phyloP scores from a whole-genome alignment of 495 filamentous ascomycete genomes.

The Penicillium longicatenatum region DNA sequence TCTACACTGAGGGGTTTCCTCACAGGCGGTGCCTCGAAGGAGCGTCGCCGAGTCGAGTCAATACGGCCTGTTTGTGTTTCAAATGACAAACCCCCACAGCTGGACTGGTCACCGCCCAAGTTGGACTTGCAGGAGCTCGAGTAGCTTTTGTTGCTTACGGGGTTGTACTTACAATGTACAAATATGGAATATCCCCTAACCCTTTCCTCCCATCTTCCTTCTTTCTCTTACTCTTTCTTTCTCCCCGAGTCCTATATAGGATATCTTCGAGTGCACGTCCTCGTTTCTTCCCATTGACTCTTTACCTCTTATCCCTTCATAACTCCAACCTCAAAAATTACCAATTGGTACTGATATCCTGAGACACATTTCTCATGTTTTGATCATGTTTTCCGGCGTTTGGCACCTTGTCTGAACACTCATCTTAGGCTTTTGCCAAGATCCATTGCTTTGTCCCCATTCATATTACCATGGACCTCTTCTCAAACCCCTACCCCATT shows the following conservation, averaged over 20 bases:
- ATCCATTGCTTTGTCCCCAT: neutral
- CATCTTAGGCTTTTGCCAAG: neutral
- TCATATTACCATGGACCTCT: neutral
- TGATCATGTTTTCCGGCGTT: constrained; percentile 14
- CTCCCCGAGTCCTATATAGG: constrained; percentile 15
- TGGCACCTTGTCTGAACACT: neutral
- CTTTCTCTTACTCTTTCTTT: neutral
- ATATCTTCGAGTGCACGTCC: neutral
- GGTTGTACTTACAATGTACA: constrained; percentile 16
- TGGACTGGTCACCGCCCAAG: constrained; percentile 48
- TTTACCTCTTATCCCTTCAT: neutral
- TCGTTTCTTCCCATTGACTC: neutral
- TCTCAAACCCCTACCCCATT: neutral
- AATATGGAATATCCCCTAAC: neutral
- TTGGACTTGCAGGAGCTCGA: constrained; percentile 40
- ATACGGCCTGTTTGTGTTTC: constrained; percentile 39
- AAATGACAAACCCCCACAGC: constrained; percentile 40
- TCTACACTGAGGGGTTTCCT: constrained; percentile 46
- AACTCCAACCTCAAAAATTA: neutral
- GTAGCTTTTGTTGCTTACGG: constrained; percentile 16
- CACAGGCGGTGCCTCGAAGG: constrained; percentile 32
- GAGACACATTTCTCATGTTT: constrained; percentile 4
- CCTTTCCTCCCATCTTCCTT: neutral
- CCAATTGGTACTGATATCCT: constrained; percentile 15
- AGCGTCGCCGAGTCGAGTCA: constrained; percentile 35